A percentile compares a stretch with the other conserved stretches of the same genome.
Conservation (phyloP, 1,284 basidiomycete genomes). For the Grifola frondosa region DNA sequence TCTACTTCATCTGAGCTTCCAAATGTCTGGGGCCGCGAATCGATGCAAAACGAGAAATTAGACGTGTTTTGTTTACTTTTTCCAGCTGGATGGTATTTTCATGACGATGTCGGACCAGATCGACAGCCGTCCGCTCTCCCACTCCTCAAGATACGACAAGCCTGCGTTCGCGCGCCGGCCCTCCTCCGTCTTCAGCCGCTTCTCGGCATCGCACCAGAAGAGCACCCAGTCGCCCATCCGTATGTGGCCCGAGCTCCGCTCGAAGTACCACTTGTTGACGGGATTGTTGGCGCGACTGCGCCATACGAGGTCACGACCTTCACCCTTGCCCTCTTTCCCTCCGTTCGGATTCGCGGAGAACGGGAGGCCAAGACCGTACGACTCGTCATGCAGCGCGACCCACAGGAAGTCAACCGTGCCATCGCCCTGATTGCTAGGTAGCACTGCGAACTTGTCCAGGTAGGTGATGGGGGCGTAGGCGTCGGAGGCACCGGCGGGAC, state of each 20-base stretch:
- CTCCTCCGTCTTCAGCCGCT: slow-evolving; percentile 66
- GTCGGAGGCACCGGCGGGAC: slow-evolving; percentile 31
- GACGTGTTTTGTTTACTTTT: slow-evolving; percentile 26
- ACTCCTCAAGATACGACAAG: slow-evolving; percentile 76
- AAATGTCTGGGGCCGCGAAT: no score
- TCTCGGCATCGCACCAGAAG: slow-evolving; percentile 99
- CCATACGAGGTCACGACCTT: slow-evolving; percentile 96
- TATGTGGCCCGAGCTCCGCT: slow-evolving; percentile 90
- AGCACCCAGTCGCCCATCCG: slow-evolving; percentile 85
- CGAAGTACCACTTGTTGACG: slow-evolving; percentile 99
- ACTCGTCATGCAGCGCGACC: slow-evolving; percentile 98
- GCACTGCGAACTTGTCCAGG: slow-evolving; percentile 97
- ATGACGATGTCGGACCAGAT: slow-evolving; percentile 75
- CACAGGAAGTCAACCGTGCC: slow-evolving; percentile 99
- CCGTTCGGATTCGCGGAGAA: slow-evolving; percentile 96
- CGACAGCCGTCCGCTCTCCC: slow-evolving; percentile 76
- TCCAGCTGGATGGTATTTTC: slow-evolving; percentile 85
- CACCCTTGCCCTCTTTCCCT: slow-evolving; percentile 84
- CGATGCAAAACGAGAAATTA: no score
- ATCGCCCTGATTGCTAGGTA: slow-evolving; percentile 93
- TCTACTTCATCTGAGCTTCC: no score
- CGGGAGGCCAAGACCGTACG: slow-evolving; percentile 91
- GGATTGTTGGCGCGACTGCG: slow-evolving; percentile 90
- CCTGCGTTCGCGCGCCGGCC: slow-evolving; percentile 58
- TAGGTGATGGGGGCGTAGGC: slow-evolving; percentile 71